Percentiles rank a stretch among this genome's conserved stretches.
Evolutionary conservation across 2,329 filamentous ascomycete genomes (phyloP).

Genomic region (Colletotrichum magnum): DNA sequence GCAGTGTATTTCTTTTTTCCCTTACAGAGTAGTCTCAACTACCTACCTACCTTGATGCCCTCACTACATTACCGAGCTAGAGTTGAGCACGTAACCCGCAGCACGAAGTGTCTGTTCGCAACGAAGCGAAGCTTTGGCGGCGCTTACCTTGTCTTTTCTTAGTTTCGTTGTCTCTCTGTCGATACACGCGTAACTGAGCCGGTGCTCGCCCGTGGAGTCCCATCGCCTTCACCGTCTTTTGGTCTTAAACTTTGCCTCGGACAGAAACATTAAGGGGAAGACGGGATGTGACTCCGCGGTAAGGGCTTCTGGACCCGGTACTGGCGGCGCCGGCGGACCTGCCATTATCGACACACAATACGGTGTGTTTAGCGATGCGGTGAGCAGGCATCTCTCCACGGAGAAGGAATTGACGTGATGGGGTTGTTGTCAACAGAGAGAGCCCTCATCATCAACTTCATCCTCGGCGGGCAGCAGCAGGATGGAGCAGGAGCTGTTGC

Average conservation of each 20-base stretch:
- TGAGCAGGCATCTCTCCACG: not conserved
- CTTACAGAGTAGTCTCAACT: too few species aligned
- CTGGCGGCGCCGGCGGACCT: too few species aligned
- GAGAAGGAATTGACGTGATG: conserved; percentile 11
- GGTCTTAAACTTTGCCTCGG: conserved; percentile 18
- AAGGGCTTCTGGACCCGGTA: not conserved
- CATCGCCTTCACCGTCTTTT: conserved; percentile 34
- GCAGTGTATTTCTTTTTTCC: too few species aligned
- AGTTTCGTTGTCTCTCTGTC: conserved; percentile 2
- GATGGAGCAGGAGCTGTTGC: not conserved
- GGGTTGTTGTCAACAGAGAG: conserved; percentile 6
- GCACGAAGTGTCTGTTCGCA: conserved; percentile 13
- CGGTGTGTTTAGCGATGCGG: conserved; percentile 20
- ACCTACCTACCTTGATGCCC: too few species aligned
- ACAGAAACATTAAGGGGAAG: conserved; percentile 4
- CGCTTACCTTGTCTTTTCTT: conserved; percentile 8
- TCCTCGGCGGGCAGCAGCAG: conserved; percentile 22
- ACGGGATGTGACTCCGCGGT: conserved; percentile 17
- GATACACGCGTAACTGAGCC: not conserved
- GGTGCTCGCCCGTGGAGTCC: conserved; percentile 2
- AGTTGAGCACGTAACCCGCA: not conserved
- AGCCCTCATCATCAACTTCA: conserved; percentile 8
- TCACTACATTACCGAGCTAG: too few species aligned
- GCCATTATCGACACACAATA: not conserved
- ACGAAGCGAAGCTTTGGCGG: conserved; percentile 25